A percentile compares a stretch with the other conserved stretches of the same genome.
Conservation (phyloP, 495 filamentous ascomycete species). For the Annulohypoxylon maeteangense region DNA sequence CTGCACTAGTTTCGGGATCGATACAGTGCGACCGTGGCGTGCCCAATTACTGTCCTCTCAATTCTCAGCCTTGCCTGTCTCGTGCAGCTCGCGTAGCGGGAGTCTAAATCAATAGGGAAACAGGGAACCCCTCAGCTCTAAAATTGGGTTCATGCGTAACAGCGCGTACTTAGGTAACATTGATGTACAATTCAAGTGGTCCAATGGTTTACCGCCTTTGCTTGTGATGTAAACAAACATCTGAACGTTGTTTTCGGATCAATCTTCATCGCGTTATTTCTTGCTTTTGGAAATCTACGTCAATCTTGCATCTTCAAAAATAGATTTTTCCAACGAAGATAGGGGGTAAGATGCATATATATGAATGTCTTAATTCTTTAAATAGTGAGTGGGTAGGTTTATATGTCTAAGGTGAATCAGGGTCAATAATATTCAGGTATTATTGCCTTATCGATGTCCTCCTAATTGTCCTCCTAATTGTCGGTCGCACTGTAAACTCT, state of each 20-base stretch:
- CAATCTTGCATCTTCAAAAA: background rate
- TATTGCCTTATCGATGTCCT: constrained; percentile 6
- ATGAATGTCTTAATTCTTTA: background rate
- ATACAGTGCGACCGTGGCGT: constrained; percentile 25
- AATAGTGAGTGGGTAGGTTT: constrained; percentile 5
- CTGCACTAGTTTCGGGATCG: background rate
- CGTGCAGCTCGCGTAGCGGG: constrained; percentile 15
- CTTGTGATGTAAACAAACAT: background rate
- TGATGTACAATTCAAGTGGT: constrained; percentile 4
- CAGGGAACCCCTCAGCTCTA: constrained; percentile 30
- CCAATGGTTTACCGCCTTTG: constrained; percentile 23
- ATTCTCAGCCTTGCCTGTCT: constrained; percentile 22
- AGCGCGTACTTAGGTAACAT: constrained; percentile 12
- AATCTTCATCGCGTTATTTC: background rate
- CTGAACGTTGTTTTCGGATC: background rate
- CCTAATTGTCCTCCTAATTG: no score
- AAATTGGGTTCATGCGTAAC: constrained; percentile 43
- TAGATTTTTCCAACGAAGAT: background rate
- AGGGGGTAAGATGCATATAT: background rate
- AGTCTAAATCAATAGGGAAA: constrained; percentile 26
- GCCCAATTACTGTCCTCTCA: constrained; percentile 9
- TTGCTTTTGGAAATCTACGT: background rate
- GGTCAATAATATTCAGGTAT: constrained; percentile 6
- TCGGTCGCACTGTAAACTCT: background rate
- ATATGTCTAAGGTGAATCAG: constrained; percentile 10